Conservation (phyloP, 306 rosid species). For the Corylus heterophylla region DNA sequence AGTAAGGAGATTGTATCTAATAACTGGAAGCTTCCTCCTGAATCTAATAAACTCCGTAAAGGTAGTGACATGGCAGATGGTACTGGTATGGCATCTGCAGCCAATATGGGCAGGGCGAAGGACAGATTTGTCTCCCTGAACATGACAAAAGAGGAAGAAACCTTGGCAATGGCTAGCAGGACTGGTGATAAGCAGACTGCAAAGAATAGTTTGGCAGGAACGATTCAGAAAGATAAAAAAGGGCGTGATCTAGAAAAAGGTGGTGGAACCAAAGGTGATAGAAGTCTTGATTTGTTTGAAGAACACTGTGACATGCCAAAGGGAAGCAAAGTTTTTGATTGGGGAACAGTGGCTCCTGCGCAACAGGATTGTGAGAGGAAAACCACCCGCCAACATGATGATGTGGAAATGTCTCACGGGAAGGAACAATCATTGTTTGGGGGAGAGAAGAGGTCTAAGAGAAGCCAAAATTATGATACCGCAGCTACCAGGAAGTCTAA, state of each 20-base stretch:
- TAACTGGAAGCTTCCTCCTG: slow-evolving; percentile 72
- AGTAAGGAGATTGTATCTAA: slow-evolving; percentile 73
- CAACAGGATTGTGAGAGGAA: neutral
- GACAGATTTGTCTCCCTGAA: slow-evolving; percentile 39
- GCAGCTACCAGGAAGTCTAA: slow-evolving; percentile 40
- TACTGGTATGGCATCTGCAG: slow-evolving; percentile 37
- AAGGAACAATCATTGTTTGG: slow-evolving; percentile 46
- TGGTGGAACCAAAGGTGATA: slow-evolving; percentile 18
- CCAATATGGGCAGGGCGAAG: slow-evolving; percentile 39
- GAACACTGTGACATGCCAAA: slow-evolving; percentile 18
- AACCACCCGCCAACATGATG: slow-evolving; percentile 47
- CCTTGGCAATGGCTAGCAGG: slow-evolving; percentile 32
- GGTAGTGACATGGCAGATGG: slow-evolving; percentile 37
- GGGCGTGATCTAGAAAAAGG: slow-evolving; percentile 36
- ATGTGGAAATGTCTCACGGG: slow-evolving; percentile 34
- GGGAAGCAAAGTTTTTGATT: slow-evolving; percentile 42
- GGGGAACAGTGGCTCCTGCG: slow-evolving; percentile 1
- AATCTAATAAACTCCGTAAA: slow-evolving; percentile 45
- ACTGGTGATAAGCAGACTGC: slow-evolving; percentile 26
- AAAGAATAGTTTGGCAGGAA: slow-evolving; percentile 39
- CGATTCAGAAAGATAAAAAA: slow-evolving; percentile 50
- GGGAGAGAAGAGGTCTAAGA: slow-evolving; percentile 66
- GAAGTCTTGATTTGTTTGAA: neutral
- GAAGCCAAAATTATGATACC: slow-evolving; percentile 36
- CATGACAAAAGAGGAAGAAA: slow-evolving; percentile 36